Evolutionary conservation across 768 basidiomycete genomes (phyloP), one percentile per base, ranked within the genome.

Genomic region (Russula olivacea): DNA sequence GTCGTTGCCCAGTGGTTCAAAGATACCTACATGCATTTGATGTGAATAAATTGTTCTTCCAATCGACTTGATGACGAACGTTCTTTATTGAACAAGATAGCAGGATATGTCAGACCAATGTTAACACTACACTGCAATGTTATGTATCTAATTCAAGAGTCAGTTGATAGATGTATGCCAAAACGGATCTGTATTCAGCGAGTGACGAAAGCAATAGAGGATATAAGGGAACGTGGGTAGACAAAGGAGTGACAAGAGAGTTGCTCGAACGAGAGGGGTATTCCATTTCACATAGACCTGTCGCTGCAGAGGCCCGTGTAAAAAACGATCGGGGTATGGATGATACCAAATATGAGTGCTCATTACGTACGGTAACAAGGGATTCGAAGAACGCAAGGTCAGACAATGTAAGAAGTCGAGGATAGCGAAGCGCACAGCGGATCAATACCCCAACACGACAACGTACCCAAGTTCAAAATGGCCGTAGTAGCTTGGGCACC

Each of bases 401-500:
- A 32, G 47, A 11, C 4, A 58, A 21, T 15, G 43, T 12, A 25
- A 40, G 30, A 10, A 38, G 25, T 9, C 21, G 17, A 45, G 43
- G 11, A 19, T 10, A 38, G 34, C 6, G 19, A 48, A 58, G 36
- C 17, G 32, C n/a, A 34, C 48, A 50, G n/a, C 17, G 21, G n/a
- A 8, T 17, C 9, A 40, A 28, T 19, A 15, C 17, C 9, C 30
- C 40, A 19, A 34, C 8, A 32, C 23, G 19, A 34, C 25, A 45
- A 25, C 15, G 14, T 21, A 5, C 2, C 4, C 12, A n/a, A 9
- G 3, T 40, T 60, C 43, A 64, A 41, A 55, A 60, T 23, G 51
- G 59, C 49, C 41, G 52, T 47, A 68, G 52, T 47, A 68, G 34
- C 48, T 50, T 63, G 45, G 67, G 65, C 17, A 68, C 65, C 4